Evolutionary conservation across 352 stramenopile genomes (phyloP).

Genomic region (Globisporangium nagaii): DNA sequence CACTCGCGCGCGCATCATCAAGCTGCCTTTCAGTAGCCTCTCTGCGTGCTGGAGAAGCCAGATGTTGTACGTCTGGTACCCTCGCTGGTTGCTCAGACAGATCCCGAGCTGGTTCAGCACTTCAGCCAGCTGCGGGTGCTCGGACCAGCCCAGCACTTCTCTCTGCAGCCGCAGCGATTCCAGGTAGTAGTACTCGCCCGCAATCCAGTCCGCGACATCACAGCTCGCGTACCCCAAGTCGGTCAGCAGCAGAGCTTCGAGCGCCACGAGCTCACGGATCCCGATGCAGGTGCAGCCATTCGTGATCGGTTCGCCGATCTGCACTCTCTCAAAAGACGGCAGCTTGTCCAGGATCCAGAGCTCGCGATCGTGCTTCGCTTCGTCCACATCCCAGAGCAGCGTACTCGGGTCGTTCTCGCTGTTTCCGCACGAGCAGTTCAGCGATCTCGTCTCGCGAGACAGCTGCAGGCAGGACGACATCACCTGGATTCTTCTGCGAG

Average conservation of each 20-base stretch:
- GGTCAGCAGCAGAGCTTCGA: slow-evolving; percentile 69
- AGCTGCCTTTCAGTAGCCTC: slow-evolving; percentile 55
- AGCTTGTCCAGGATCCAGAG: slow-evolving; percentile 54
- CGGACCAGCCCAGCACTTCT: slow-evolving; percentile 67
- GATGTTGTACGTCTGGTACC: slow-evolving; percentile 64
- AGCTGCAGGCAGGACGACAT: slow-evolving; percentile 71
- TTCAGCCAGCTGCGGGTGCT: slow-evolving; percentile 75
- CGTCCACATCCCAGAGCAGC: slow-evolving; percentile 68
- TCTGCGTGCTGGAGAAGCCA: slow-evolving; percentile 77
- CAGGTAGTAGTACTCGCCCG: slow-evolving; percentile 70
- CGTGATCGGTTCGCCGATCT: slow-evolving; percentile 17
- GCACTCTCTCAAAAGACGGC: slow-evolving; percentile 52
- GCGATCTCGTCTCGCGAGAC: slow-evolving; percentile 52
- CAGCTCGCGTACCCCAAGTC: slow-evolving; percentile 76
- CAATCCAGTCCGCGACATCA: slow-evolving; percentile 73
- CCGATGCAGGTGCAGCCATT: slow-evolving; percentile 58
- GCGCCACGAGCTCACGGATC: slow-evolving; percentile 64
- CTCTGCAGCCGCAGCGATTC: slow-evolving; percentile 73
- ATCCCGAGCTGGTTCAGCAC: slow-evolving; percentile 79
- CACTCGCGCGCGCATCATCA: slow-evolving; percentile 67
- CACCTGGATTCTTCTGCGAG: slow-evolving; percentile 58
- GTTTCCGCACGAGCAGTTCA: slow-evolving; percentile 68
- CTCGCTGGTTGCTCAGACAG: slow-evolving; percentile 66
- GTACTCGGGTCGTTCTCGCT: slow-evolving; percentile 62
- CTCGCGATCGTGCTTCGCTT: slow-evolving; percentile 67